Percentiles rank a stretch among this genome's conserved stretches.
These are phyloP conservation scores for Verruconis gallopava DNA, from an alignment of 2,329 filamentous ascomycete species.

Conservation along the genomic window DNA sequence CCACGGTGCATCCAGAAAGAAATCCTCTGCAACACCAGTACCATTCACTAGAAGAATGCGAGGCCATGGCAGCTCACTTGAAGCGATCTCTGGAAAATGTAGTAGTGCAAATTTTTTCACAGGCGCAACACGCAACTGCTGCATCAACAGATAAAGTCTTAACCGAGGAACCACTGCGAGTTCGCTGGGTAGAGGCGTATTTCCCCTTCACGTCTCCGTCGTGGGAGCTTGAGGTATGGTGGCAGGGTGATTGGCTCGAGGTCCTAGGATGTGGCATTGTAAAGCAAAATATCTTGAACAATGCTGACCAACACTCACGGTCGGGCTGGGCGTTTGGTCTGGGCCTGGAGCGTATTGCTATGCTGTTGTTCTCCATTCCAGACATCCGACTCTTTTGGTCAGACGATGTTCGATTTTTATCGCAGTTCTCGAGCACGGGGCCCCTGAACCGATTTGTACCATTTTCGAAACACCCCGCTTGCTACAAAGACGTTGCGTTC, in stretches of 20 bases:
- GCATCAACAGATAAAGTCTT: slow-evolving; percentile 32
- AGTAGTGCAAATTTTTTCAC: slow-evolving; percentile 69
- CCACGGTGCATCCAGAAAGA: slow-evolving; percentile 58
- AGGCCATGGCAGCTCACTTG: slow-evolving; percentile 71
- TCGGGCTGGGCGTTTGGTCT: slow-evolving; percentile 94
- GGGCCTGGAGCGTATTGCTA: slow-evolving; percentile 87
- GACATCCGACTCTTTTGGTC: slow-evolving; percentile 98
- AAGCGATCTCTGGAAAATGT: slow-evolving; percentile 83
- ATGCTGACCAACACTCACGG: slow-evolving; percentile 60
- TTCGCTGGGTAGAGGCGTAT: slow-evolving; percentile 93
- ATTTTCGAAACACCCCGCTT: slow-evolving; percentile 84
- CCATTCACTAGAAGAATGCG: slow-evolving; percentile 64
- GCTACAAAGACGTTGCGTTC: slow-evolving; percentile 87
- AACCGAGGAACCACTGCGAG: slow-evolving; percentile 54
- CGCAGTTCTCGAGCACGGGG: slow-evolving; percentile 51
- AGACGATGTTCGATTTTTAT: slow-evolving; percentile 67
- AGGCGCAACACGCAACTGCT: slow-evolving; percentile 39
- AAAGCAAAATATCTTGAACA: slow-evolving; percentile 66
- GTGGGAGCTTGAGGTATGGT: slow-evolving; percentile 94
- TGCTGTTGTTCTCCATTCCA: slow-evolving; percentile 91
- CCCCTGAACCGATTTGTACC: slow-evolving; percentile 54
- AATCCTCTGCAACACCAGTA: slow-evolving; percentile 70
- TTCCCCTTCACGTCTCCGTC: slow-evolving; percentile 95
- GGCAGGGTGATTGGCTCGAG: slow-evolving; percentile 90
- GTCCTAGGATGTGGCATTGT: slow-evolving; percentile 87